Percentiles rank a stretch among this genome's conserved stretches.
phyloP scores from a whole-genome alignment of 2,329 filamentous ascomycete genomes.

The Aspergillus sp. region DNA sequence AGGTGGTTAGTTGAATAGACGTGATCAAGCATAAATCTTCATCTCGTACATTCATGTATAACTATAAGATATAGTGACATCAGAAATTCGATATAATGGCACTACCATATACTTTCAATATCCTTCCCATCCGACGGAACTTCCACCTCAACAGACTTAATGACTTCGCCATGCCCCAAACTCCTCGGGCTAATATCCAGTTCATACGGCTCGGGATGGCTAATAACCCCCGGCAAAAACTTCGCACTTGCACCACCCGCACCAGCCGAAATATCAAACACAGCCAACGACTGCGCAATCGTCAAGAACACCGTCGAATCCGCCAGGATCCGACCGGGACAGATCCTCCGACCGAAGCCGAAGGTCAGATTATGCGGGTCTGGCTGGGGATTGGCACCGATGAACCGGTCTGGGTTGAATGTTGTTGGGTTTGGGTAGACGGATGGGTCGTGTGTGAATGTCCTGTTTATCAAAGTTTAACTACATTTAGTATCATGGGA shows the following conservation, averaged over 20 bases:
- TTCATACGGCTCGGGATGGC: conserved; percentile 7
- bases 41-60: too few relatives aligned
- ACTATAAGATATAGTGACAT: too few relatives aligned
- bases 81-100: too few relatives aligned
- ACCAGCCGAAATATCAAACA: not conserved
- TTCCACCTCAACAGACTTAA: not conserved
- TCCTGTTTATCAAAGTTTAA: not conserved
- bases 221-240: conserved; percentile 8
- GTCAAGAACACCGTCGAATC: conserved; percentile 6
- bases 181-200: conserved; percentile 3
- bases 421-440: not conserved
- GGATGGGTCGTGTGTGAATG: conserved; percentile 9
- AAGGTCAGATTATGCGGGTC: conserved; percentile 7
- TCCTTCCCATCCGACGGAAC: not conserved
- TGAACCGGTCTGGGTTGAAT: conserved; percentile 12
- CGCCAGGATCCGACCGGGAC: conserved; percentile 1
- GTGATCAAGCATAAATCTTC: too few relatives aligned
- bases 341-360: conserved; percentile 10
- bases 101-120: not conserved
- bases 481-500: not conserved
- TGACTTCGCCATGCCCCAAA: not conserved
- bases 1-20: not conserved
- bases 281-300: not conserved
- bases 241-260: not conserved
- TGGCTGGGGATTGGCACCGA: not conserved